Evolutionary conservation across 768 basidiomycete species (phyloP), one percentile per base, ranked within the genome.

Genomic region (Ramaria sp.): DNA sequence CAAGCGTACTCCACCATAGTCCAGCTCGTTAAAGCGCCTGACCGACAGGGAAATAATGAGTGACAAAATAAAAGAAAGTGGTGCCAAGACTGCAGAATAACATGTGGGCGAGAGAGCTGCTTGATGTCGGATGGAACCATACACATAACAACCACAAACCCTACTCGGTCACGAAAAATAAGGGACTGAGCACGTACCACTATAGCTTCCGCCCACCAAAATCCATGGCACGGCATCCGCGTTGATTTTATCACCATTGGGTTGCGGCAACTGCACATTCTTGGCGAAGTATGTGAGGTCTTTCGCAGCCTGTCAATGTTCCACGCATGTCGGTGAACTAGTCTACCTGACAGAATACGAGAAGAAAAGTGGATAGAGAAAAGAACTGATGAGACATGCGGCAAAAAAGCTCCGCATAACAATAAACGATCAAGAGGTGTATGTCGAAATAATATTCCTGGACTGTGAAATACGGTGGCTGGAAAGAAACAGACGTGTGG

Each of bases 251-350:
- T 81, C 74, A 4, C 85, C 83, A 54, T 77, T 76, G 0, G 83
- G 82, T 79, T 83, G 82, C 2, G 86, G 82, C 22, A 88, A 75
- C 31, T 77, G 68, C 15, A 79, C 85, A 58, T 78, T 85, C 61
- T 81, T 73, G 17, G 83, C 75, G 63, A 88, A 88, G 67, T 83
- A 84, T 15, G 74, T 83, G 38, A 87, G 67, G 63, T 88, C 86
- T 51, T 86, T 57, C 12, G 55, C 46, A 13, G 46, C 55, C 55
- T 57, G 34, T 37, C 1, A 37, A 13, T 49, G 51, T 10, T 12
- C 30, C 33, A 38, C 2, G 34, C 13, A 5, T 20, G 45, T 37
- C 13, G n/a, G 10, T 46, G 19, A 19, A 46, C 19, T 2, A 46
- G n/a, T 27, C 27, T 27, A 27, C 3, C 27, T 27, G 27, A 27